phyloP scores from a whole-genome alignment of 768 basidiomycete genomes.

The Phallus indusiatus region DNA sequence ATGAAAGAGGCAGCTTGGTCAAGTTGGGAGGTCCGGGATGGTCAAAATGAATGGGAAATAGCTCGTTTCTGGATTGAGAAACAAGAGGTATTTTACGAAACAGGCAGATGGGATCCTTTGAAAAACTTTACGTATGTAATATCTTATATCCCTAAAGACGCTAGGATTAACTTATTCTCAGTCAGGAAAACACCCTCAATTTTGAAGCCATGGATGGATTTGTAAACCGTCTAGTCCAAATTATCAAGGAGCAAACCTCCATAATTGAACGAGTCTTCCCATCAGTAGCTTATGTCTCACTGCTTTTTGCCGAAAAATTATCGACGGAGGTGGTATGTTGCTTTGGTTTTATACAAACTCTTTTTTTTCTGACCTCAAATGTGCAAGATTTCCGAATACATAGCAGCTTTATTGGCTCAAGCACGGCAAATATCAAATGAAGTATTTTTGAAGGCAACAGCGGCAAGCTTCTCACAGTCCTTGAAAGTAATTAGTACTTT shows the following conservation, averaged over 20 bases:
- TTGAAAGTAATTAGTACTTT: constrained; percentile 81
- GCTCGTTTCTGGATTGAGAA: constrained; percentile 95
- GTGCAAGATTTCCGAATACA: constrained; percentile 75
- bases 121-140: constrained; percentile 68
- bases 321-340: constrained; percentile 70
- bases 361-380: constrained; percentile 2
- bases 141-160: background rate
- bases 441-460: constrained; percentile 72
- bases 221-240: constrained; percentile 56
- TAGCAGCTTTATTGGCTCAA: constrained; percentile 62
- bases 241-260: constrained; percentile 66
- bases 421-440: constrained; percentile 67
- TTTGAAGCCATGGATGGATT: constrained; percentile 94
- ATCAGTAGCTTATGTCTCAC: constrained; percentile 59
- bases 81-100: constrained; percentile 86
- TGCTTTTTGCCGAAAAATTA: constrained; percentile 76
- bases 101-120: constrained; percentile 66
- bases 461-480: constrained; percentile 82
- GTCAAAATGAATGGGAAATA: constrained; percentile 72
- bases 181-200: constrained; percentile 52
- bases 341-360: background rate
- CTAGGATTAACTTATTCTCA: constrained; percentile 16
- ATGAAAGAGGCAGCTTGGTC: constrained; percentile 80
- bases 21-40: constrained; percentile 75
- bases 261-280: constrained; percentile 85